Evolutionary conservation across 495 filamentous ascomycete species (phyloP).

Genomic region (Choiromyces venosus): DNA sequence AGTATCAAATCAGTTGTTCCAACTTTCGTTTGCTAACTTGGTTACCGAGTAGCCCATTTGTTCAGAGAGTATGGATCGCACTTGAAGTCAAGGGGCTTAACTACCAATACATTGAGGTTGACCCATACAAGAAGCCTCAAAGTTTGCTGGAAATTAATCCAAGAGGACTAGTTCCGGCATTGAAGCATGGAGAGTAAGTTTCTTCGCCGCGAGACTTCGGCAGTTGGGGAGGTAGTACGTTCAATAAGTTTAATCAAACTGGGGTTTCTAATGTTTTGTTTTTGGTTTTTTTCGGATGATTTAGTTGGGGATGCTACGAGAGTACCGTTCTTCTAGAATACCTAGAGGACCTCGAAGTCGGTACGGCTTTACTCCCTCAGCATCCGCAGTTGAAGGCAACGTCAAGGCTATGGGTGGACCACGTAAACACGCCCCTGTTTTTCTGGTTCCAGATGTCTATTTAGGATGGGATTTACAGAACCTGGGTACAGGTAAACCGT

Average conservation of each 20-base stretch:
- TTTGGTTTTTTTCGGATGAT: slow-evolving; percentile 1
- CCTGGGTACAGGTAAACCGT: slow-evolving; percentile 62
- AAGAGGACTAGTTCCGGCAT: slow-evolving; percentile 77
- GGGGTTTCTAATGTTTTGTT: neutral
- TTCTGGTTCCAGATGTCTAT: neutral
- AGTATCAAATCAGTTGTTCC: neutral
- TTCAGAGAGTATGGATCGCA: slow-evolving; percentile 93
- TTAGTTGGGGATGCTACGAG: slow-evolving; percentile 74
- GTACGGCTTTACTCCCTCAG: slow-evolving; percentile 57
- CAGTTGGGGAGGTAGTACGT: neutral
- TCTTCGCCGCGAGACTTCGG: neutral
- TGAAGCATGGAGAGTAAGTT: slow-evolving; percentile 63
- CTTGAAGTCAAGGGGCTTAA: slow-evolving; percentile 75
- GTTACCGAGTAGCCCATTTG: slow-evolving; percentile 55
- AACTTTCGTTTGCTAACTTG: neutral
- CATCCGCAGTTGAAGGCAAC: slow-evolving; percentile 67
- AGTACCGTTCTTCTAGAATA: slow-evolving; percentile 88
- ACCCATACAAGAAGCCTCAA: slow-evolving; percentile 77
- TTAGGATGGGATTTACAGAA: slow-evolving; percentile 18
- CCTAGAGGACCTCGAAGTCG: slow-evolving; percentile 70
- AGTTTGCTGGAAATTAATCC: slow-evolving; percentile 78
- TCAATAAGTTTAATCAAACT: slow-evolving; percentile 12
- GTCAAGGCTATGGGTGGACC: slow-evolving; percentile 80
- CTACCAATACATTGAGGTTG: slow-evolving; percentile 90
- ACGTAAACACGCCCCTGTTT: slow-evolving; percentile 50